Conservation (phyloP, 2,329 filamentous ascomycete genomes). For the Colletotrichum sp. region DNA sequence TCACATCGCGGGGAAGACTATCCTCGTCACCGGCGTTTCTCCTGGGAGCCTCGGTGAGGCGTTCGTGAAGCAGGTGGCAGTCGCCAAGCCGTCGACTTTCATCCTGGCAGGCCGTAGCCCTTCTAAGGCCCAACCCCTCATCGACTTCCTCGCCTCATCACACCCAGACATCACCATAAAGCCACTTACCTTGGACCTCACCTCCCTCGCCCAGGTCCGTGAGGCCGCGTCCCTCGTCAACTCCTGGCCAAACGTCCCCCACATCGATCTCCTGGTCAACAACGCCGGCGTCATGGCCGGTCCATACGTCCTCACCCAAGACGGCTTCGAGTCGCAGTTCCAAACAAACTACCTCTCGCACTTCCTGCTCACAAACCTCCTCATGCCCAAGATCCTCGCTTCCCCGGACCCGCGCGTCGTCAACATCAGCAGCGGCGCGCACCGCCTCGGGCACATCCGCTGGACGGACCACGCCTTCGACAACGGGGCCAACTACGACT, state of each 20-base stretch:
- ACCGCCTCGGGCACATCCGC: constrained; percentile 44
- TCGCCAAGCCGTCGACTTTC: constrained; percentile 43
- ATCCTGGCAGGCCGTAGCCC: constrained; percentile 50
- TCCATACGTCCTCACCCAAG: constrained; percentile 30
- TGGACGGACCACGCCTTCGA: constrained; percentile 49
- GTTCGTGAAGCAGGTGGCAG: constrained; percentile 39
- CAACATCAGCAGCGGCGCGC: constrained; percentile 49
- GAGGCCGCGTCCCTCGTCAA: constrained; percentile 40
- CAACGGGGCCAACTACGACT: constrained; percentile 25
- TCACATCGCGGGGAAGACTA: constrained; percentile 38
- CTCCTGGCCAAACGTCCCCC: constrained; percentile 34
- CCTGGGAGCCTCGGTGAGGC: constrained; percentile 41
- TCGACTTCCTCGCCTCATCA: constrained; percentile 34
- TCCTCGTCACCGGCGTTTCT: constrained; percentile 48
- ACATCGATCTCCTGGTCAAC: constrained; percentile 46
- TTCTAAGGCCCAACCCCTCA: constrained; percentile 41
- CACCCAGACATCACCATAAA: constrained; percentile 39
- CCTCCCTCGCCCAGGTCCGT: constrained; percentile 42
- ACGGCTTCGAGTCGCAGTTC: constrained; percentile 44
- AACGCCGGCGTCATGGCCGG: constrained; percentile 49
- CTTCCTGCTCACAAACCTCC: constrained; percentile 44
- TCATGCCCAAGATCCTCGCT: constrained; percentile 35
- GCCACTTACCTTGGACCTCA: constrained; percentile 41
- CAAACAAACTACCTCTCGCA: constrained; percentile 42
- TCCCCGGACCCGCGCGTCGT: constrained; percentile 40